Percentiles rank a stretch among this genome's conserved stretches.
These are phyloP conservation scores for Apocynum venetum DNA, from an alignment of 257 asterid species.

Conservation along the genomic window DNA sequence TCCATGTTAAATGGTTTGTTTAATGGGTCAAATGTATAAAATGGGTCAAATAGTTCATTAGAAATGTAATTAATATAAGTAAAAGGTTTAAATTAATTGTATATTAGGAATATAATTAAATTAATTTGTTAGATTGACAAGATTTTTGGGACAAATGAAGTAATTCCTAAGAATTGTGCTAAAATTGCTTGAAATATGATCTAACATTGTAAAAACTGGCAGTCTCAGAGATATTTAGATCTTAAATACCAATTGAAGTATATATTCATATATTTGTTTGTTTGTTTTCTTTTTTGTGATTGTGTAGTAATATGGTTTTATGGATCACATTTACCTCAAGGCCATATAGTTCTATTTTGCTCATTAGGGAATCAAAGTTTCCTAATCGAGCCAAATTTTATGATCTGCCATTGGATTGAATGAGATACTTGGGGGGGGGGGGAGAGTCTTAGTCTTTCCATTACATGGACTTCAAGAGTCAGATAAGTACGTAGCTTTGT, in stretches of 20 bases:
- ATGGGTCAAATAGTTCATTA: too few relatives aligned
- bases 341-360: background rate
- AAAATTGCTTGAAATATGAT: background rate
- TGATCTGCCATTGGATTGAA: background rate
- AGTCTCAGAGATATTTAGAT: background rate
- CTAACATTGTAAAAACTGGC: background rate
- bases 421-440: too few relatives aligned
- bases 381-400: background rate
- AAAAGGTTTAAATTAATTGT: too few relatives aligned
- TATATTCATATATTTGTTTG: background rate
- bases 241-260: background rate
- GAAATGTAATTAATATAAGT: too few relatives aligned
- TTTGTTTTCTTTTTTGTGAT: background rate
- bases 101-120: too few relatives aligned
- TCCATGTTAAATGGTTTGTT: too few relatives aligned
- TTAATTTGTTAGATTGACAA: too few relatives aligned
- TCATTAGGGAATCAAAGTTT: background rate
- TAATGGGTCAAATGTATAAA: too few relatives aligned
- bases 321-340: background rate
- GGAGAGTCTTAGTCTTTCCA: background rate
- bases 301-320: background rate
- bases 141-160: too few relatives aligned
- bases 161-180: background rate
- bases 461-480: background rate
- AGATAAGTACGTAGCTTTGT: background rate